phyloP scores from a whole-genome alignment of 1,139 yeast genomes.

The Yamadazyma kanchanaburiensis region DNA sequence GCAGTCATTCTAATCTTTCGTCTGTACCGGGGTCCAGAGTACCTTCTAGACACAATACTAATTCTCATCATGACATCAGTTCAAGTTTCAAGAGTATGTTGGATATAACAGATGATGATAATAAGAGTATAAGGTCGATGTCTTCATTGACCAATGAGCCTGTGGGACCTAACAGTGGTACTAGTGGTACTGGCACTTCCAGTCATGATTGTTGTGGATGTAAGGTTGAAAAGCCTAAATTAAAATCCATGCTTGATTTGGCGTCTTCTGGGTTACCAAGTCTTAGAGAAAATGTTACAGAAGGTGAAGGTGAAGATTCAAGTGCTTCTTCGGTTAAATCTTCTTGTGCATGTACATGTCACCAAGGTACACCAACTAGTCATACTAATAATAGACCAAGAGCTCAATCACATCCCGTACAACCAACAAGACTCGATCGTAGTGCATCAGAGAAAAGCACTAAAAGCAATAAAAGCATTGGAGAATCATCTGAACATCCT shows the following conservation, averaged over 20 bases:
- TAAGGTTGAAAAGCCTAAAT: too few species aligned
- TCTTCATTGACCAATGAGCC: slow-evolving; percentile 25
- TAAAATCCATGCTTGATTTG: slow-evolving; percentile 12
- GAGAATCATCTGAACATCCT: too few species aligned
- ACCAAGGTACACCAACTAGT: slow-evolving; percentile 1
- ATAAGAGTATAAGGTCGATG: slow-evolving; percentile 21
- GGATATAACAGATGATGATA: slow-evolving; percentile 24
- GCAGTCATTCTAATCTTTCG: slow-evolving; percentile 14
- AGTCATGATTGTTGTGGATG: too few species aligned
- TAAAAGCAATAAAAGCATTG: too few species aligned
- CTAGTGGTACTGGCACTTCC: too few species aligned
- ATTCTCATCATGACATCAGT: slow-evolving; percentile 6
- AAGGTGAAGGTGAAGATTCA: too few species aligned
- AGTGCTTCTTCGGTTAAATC: slow-evolving; percentile 3
- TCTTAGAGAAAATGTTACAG: slow-evolving; percentile 22
- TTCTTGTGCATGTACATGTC: slow-evolving; percentile 3
- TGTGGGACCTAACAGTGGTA: too few species aligned
- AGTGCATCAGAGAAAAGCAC: too few species aligned
- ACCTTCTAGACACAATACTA: slow-evolving; percentile 35
- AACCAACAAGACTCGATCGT: too few species aligned
- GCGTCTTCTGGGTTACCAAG: too few species aligned
- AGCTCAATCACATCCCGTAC: slow-evolving; percentile 6
- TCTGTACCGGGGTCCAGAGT: slow-evolving; percentile 27
- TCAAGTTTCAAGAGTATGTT: slow-evolving; percentile 39
- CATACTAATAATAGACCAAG: slow-evolving; percentile 3